Percentiles rank a stretch among this genome's conserved stretches.
These are phyloP conservation scores for Cucurbitaria berberidis DNA, from an alignment of 2,329 filamentous ascomycete genomes.

Conservation along the genomic window DNA sequence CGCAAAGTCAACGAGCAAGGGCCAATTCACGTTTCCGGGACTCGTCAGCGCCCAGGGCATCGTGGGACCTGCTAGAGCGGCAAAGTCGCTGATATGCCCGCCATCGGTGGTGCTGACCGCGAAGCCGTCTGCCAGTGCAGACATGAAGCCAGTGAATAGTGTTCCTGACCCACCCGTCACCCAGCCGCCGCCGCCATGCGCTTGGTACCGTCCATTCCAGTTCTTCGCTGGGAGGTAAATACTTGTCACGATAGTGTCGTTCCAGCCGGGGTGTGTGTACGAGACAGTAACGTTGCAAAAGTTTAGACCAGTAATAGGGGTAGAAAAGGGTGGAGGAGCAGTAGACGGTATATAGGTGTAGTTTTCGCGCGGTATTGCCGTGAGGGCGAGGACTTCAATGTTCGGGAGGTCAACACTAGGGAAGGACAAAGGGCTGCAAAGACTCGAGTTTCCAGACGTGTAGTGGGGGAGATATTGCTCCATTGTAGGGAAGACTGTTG, in stretches of 20 bases:
- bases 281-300: conserved; percentile 49
- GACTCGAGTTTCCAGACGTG: neutral
- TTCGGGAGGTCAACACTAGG: neutral
- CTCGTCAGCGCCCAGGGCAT: conserved; percentile 6
- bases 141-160: conserved; percentile 12
- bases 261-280: conserved; percentile 46
- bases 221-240: conserved; percentile 39
- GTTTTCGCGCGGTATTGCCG: neutral
- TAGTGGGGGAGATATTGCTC: neutral
- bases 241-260: conserved; percentile 35
- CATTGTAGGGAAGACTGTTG: neutral
- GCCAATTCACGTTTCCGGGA: conserved; percentile 25
- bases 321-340: neutral
- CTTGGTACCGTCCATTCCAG: conserved; percentile 25
- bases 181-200: conserved; percentile 21
- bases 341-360: neutral
- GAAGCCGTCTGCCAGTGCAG: conserved; percentile 24
- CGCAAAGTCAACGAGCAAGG: conserved; percentile 39
- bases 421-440: neutral
- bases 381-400: neutral
- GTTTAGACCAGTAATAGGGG: conserved; percentile 1
- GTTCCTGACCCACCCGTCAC: conserved; percentile 21
- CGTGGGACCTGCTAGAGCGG: neutral
- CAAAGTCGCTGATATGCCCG: conserved; percentile 9
- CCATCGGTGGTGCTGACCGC: conserved; percentile 25